These are phyloP conservation scores for Psidium friedrichsthalianum DNA, from an alignment of 345 rosid species.

Conservation along the genomic window DNA sequence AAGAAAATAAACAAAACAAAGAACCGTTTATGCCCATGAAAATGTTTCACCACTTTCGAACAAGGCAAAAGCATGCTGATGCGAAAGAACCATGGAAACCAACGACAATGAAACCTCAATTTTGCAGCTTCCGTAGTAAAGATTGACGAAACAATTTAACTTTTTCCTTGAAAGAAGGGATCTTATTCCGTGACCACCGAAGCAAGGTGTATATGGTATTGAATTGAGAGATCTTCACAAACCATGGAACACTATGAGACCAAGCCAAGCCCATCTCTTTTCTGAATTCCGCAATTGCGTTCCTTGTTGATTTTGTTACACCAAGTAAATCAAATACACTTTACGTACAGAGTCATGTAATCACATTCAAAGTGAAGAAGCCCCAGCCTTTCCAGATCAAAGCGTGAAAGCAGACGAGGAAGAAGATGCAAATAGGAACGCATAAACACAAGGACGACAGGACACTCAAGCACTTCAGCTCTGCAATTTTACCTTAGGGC, in stretches of 20 bases:
- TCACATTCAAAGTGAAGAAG: not conserved
- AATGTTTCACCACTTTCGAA: not conserved
- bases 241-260: not conserved
- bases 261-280: not conserved
- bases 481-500: slow-evolving; percentile 41
- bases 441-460: not conserved
- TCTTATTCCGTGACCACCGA: not conserved
- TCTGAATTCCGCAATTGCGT: not conserved
- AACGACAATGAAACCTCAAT: not conserved
- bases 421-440: not conserved
- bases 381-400: not conserved
- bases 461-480: not conserved
- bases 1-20: not conserved
- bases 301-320: not conserved
- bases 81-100: not conserved
- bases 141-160: not conserved
- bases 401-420: not conserved
- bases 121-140: not conserved
- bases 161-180: not conserved
- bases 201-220: not conserved
- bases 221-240: not conserved
- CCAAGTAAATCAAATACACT: not conserved
- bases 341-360: not conserved
- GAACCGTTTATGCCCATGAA: not conserved
- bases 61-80: not conserved